Evolutionary conservation across 1,139 yeast species (phyloP), one percentile per base, ranked within the genome.

Genomic region (Debaryomyces sp.): DNA sequence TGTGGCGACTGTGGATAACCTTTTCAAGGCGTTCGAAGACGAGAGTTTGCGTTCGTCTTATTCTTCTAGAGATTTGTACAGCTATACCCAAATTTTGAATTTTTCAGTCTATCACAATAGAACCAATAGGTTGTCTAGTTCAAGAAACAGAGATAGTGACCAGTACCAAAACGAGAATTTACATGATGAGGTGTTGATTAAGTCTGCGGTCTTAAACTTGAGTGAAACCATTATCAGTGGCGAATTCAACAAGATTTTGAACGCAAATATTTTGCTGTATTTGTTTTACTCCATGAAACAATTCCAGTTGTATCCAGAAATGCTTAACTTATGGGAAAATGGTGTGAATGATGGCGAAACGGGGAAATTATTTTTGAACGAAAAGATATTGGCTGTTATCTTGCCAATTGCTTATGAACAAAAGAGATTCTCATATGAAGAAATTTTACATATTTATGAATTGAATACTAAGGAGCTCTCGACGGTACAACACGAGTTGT

Each of bases 301-400:
- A 55, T 73, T 64, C 55, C 65, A 63, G 48, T 62, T 70, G 47
- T 59, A 66, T 47, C 57, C 66, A 8, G 78, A 75, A 53, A 63
- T 71, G 58, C 60, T 75, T 41, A 66, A 63, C 49, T 60, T 70
- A 47, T 76, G 81, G 81, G 81, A 76, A 58, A 56, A 58, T 23
- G 80, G 80, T 6, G 75, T 75, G 42, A 70, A 67, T 52, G 69
- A 69, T 52, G 56, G 56, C 2, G 61, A 62, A n/a, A 57, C 55
- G 22, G 70, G 71, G 23, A 50, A 57, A 17, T 49, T 67, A 29
- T 75, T 64, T 58, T 71, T 65, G 65, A 74, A 74, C 58, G 88
- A 84, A 53, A 73, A 73, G 51, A 87, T 87, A 15, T 82, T 88
- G 55, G 89, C 95, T 27, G 81, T 85, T 8, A 80, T 88, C 33